Evolutionary conservation across 768 basidiomycete species (phyloP).

Genomic region (Leccinum longicurvipes): DNA sequence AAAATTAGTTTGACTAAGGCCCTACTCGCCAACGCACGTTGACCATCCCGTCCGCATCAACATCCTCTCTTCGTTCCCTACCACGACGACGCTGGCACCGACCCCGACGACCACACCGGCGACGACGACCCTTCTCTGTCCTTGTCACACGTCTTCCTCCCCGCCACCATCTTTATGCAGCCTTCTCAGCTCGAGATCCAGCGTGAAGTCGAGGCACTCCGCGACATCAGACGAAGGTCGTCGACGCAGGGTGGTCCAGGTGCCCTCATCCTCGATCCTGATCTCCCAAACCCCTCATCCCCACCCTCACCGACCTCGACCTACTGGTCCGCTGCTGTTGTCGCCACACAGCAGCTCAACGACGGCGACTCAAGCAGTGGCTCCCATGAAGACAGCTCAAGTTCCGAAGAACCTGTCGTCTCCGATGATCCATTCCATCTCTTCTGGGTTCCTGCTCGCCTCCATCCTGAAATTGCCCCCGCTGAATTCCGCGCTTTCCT

Average conservation of each 20-base stretch:
- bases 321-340: conserved; percentile 44
- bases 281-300: conserved; percentile 75
- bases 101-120: conserved; percentile 10
- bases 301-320: conserved; percentile 53
- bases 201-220: conserved; percentile 81
- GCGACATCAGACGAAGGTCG: conserved; percentile 82
- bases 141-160: conserved; percentile 14
- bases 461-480: conserved; percentile 97
- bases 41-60: background rate
- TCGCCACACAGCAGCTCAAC: conserved; percentile 33
- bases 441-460: conserved; percentile 97
- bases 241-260: conserved; percentile 71
- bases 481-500: conserved; percentile 94
- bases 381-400: conserved; percentile 39
- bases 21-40: conserved; percentile 1
- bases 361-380: conserved; percentile 45
- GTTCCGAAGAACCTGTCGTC: conserved; percentile 32
- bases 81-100: conserved; percentile 8
- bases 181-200: conserved; percentile 83
- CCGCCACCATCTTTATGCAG: conserved; percentile 42
- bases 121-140: conserved; percentile 4
- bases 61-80: background rate
- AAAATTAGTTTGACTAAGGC: conserved; percentile 9
- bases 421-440: conserved; percentile 83
- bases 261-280: conserved; percentile 83